Conservation (phyloP, 2,329 filamentous ascomycete species). For the Fusarium tanahbumbuense region DNA sequence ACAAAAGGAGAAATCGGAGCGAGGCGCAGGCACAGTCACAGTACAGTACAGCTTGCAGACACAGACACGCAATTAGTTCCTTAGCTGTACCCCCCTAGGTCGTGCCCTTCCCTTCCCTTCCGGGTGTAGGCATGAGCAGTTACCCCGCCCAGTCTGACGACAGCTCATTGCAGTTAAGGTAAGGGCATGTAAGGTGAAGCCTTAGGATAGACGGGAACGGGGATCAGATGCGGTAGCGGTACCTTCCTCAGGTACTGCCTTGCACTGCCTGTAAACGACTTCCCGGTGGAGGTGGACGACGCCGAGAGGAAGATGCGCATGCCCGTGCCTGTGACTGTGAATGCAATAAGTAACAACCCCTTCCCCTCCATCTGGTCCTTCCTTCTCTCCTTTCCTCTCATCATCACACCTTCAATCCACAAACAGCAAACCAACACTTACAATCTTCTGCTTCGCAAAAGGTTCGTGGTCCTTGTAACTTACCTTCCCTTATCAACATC, state of each 20-base stretch:
- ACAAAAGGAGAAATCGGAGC: slow-evolving; percentile 19
- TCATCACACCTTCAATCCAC: slow-evolving; percentile 43
- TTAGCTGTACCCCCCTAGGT: slow-evolving; percentile 33
- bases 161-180: slow-evolving; percentile 43
- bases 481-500: slow-evolving; percentile 4
- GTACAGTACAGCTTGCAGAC: slow-evolving; percentile 13
- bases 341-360: slow-evolving; percentile 53
- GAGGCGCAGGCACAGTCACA: slow-evolving; percentile 31
- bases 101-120: slow-evolving; percentile 21
- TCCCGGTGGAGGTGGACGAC: slow-evolving; percentile 28
- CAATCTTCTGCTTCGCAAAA: slow-evolving; percentile 44
- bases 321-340: slow-evolving; percentile 17
- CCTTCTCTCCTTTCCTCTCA: slow-evolving; percentile 40
- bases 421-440: slow-evolving; percentile 36
- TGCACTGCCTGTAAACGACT: slow-evolving; percentile 8
- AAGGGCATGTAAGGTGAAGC: not conserved
- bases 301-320: slow-evolving; percentile 36
- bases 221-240: not conserved
- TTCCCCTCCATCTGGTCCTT: slow-evolving; percentile 44
- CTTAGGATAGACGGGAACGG: slow-evolving; percentile 25
- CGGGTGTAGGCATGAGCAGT: slow-evolving; percentile 44
- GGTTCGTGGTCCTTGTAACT: slow-evolving; percentile 27
- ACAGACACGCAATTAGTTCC: slow-evolving; percentile 11
- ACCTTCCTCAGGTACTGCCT: slow-evolving; percentile 5
- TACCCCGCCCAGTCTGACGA: slow-evolving; percentile 61